Evolutionary conservation across 2,329 filamentous ascomycete genomes (phyloP).

Genomic region (Alternaria arbusti): DNA sequence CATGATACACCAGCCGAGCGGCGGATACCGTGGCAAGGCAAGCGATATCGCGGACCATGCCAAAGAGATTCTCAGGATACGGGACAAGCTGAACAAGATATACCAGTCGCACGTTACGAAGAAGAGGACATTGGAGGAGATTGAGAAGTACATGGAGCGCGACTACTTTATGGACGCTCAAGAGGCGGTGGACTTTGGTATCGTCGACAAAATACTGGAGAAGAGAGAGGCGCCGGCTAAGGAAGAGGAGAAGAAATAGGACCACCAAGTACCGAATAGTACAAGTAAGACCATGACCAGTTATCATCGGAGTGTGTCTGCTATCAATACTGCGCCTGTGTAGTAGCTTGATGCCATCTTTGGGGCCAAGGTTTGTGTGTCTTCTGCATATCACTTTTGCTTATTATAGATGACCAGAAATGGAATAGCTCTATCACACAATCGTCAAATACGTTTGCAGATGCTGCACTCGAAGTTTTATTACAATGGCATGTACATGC

Average conservation of each 20-base stretch:
- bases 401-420: not conserved
- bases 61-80: conserved; percentile 89
- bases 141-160: conserved; percentile 95
- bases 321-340: not conserved
- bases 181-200: conserved; percentile 87
- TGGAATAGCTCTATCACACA: not conserved
- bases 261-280: not conserved
- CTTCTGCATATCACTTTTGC: not conserved
- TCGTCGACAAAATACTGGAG: conserved; percentile 86
- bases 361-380: not conserved
- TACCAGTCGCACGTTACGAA: conserved; percentile 86
- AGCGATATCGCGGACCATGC: conserved; percentile 95
- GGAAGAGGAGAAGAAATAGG: conserved; percentile 30
- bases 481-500: not conserved
- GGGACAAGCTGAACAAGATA: conserved; percentile 86
- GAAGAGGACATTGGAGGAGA: conserved; percentile 76
- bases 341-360: not conserved
- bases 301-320: not conserved
- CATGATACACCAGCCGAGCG: conserved; percentile 96
- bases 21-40: conserved; percentile 71
- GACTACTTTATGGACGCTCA: conserved; percentile 92
- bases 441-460: not conserved
- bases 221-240: conserved; percentile 61
- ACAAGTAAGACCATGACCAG: not conserved
- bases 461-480: not conserved